phyloP scores from a whole-genome alignment of 176 grass and related monocot genomes.

The Triticum dicoccoides region DNA sequence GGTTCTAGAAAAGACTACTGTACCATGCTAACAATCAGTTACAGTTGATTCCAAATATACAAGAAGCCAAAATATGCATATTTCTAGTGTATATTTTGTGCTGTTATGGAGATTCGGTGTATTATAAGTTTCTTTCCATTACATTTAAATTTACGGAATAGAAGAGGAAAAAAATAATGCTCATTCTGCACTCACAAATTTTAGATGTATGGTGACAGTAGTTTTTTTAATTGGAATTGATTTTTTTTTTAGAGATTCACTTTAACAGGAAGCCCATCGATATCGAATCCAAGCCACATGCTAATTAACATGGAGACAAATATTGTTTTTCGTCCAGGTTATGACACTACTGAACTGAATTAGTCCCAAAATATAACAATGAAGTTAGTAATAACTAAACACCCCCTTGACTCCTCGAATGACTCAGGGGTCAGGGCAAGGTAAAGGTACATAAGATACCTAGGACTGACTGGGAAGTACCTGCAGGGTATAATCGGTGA shows the following conservation, averaged over 20 bases:
- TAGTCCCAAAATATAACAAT: not conserved
- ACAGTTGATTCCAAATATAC: not conserved
- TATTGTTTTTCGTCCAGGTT: not conserved
- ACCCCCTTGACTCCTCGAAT: not conserved
- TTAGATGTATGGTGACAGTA: not conserved
- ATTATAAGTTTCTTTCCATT: not conserved
- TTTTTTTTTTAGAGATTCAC: not conserved
- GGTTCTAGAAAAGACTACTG: not conserved
- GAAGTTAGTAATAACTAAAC: not conserved
- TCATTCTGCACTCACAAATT: not conserved
- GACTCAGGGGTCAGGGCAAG: not conserved
- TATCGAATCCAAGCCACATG: not conserved
- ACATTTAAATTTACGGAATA: not conserved
- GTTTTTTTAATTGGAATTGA: not conserved
- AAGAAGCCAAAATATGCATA: not conserved
- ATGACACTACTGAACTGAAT: not conserved
- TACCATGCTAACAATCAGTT: not conserved
- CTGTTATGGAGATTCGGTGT: no score
- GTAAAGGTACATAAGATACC: constrained; percentile 17
- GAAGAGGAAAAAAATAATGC: not conserved
- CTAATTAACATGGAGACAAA: not conserved
- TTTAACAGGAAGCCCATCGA: not conserved
- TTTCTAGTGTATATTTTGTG: not conserved
- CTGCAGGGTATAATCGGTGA: constrained; percentile 23
- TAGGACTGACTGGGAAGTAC: constrained; percentile 23